Base-by-base conservation (phyloP, 106 monocot genomes). In the Dioscorea zingiberensis region DNA sequence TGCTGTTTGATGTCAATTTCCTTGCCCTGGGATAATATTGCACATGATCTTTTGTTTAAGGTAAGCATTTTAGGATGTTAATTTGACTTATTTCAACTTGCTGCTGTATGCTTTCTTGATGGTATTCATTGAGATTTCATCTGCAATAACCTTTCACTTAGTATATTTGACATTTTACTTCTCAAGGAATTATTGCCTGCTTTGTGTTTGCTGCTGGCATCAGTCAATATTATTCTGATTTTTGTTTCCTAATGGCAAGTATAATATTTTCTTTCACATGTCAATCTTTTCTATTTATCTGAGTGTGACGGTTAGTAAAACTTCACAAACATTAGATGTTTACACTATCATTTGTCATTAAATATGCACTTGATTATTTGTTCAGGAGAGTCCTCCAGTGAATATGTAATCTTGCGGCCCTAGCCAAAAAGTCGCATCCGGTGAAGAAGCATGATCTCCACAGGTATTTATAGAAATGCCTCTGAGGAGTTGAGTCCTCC, bases 1-100 rank as follows among this genome's bases (percentile, higher is more conserved):
- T 97, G 95, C 60, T 88, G 85, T 61, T 85, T 97, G 78, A 91
- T 95, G 87, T 95, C 94, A 2, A 85, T 95, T 46, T 80, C 88
- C 67, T 83, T 97, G 66, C 91, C 95, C 3, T 97, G 95, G 95
- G 91, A 97, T 29, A 47, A 67, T 74, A 88, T 97, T 53, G 95
- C 91, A 8, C 85, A 91, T 71, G 95, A 97, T 56, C 81, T 97
- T 69, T 56, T 91, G 27, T 91, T 91, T 63, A 97, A 97, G 88
- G 93, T 86, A 44, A 67, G 58, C 60, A 7, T 47, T 55, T 51
- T 32, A 22, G 61, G 58, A 58, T 21, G 62, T 21, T 22, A 5
- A 56, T 24, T 11, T 56, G 23, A 11, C 1, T 18, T 56, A 12
- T 29, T 17, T 32, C 27, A 13, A 15, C 8, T 4, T 27, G 28